Conservation (phyloP, 495 filamentous ascomycete genomes). For the Hypoxylon fragiforme region DNA sequence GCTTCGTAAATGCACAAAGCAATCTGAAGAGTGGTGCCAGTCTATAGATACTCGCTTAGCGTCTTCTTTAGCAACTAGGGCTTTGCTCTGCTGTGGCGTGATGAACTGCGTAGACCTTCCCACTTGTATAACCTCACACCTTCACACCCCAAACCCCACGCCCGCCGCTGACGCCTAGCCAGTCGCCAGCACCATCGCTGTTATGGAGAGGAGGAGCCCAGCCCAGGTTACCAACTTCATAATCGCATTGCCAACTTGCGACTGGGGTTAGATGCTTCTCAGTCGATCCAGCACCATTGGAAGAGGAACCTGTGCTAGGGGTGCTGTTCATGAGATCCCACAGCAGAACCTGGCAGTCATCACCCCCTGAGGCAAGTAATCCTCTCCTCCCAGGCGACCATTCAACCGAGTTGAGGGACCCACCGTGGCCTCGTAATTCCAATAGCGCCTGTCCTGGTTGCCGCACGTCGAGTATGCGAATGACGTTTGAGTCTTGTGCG, state of each 20-base stretch:
- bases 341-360: constrained; percentile 86
- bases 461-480: constrained; percentile 94
- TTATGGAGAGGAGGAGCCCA: constrained; percentile 83
- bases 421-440: constrained; percentile 89
- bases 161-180: constrained; percentile 91
- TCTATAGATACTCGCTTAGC: constrained; percentile 17
- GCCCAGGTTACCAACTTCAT: constrained; percentile 91
- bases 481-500: constrained; percentile 86
- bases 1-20: constrained; percentile 32
- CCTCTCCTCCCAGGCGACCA: constrained; percentile 90
- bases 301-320: constrained; percentile 51
- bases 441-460: constrained; percentile 95
- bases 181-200: constrained; percentile 75
- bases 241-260: constrained; percentile 91
- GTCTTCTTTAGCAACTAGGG: constrained; percentile 1
- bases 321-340: constrained; percentile 87
- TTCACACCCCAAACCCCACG: constrained; percentile 89
- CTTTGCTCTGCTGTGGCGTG: constrained; percentile 1
- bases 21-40: constrained; percentile 16
- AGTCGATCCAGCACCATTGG: constrained; percentile 52
- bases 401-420: constrained; percentile 87
- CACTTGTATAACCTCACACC: constrained; percentile 33
- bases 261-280: constrained; percentile 70
- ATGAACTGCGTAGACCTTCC: neutral
- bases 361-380: constrained; percentile 86